Percentiles rank a stretch among this genome's conserved stretches.
phyloP scores from a whole-genome alignment of 208 protist genomes.

The Naegleria fowleri region DNA sequence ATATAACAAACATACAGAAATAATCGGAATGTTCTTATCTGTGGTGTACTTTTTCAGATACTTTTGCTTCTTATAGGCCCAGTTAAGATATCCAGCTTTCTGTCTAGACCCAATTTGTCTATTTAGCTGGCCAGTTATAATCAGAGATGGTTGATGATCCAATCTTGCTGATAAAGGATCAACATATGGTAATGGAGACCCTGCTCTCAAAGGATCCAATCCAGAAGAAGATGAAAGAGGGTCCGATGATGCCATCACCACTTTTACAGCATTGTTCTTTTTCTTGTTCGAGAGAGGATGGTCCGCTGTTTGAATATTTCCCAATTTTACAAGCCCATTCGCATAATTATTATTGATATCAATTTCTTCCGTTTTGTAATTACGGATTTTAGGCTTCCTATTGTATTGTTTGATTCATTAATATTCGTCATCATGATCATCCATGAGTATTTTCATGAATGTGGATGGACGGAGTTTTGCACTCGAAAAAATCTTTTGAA shows the following conservation, averaged over 20 bases:
- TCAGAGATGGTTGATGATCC: neutral
- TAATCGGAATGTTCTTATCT: conserved; percentile 28
- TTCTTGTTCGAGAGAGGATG: neutral
- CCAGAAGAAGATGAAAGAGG: neutral
- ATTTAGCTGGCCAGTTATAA: neutral
- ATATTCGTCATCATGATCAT: neutral
- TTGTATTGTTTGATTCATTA: no score
- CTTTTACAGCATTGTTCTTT: neutral
- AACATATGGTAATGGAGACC: neutral
- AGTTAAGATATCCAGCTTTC: conserved; percentile 7
- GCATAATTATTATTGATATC: neutral
- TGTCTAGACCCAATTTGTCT: neutral
- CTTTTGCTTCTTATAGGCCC: neutral
- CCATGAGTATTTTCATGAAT: neutral
- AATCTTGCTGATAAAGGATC: neutral
- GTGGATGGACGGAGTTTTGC: neutral
- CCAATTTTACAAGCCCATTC: neutral
- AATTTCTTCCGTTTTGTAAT: neutral
- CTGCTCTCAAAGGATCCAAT: neutral
- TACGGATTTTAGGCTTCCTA: neutral
- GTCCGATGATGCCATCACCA: neutral
- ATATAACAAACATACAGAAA: neutral
- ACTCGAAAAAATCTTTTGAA: neutral
- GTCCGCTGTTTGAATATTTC: neutral
- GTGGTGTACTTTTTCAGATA: conserved; percentile 28